phyloP scores from a whole-genome alignment of 176 grass and related monocot genomes.

The Aegilops speltoides region DNA sequence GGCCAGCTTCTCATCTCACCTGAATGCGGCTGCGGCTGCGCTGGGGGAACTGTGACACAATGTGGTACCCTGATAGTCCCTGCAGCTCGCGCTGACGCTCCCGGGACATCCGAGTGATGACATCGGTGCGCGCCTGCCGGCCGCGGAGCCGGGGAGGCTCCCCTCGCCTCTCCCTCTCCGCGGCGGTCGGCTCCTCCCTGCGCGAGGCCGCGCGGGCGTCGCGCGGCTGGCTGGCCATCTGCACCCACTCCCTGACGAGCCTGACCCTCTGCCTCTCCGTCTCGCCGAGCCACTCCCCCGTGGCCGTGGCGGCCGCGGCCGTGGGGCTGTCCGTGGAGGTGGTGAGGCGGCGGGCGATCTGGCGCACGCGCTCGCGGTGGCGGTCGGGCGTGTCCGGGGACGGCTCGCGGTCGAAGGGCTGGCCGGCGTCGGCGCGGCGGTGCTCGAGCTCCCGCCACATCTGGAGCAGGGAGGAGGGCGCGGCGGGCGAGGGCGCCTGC shows the following conservation, averaged over 20 bases:
- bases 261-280: slow-evolving; percentile 85
- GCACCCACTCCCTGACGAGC: slow-evolving; percentile 90
- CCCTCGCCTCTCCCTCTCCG: slow-evolving; percentile 52
- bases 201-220: slow-evolving; percentile 35
- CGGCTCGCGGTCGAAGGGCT: slow-evolving; percentile 60
- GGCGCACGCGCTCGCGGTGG: slow-evolving; percentile 60
- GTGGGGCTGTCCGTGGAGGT: slow-evolving; percentile 34
- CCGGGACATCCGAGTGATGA: slow-evolving; percentile 72
- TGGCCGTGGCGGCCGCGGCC: slow-evolving; percentile 22
- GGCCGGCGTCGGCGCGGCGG: slow-evolving; percentile 38
- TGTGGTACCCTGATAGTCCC: slow-evolving; percentile 71
- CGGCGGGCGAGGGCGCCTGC: slow-evolving; percentile 35
- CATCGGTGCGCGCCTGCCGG: slow-evolving; percentile 77
- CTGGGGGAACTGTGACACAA: slow-evolving; percentile 69
- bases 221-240: slow-evolving; percentile 78
- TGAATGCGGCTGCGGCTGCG: slow-evolving; percentile 93
- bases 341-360: slow-evolving; percentile 59
- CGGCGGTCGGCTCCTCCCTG: slow-evolving; percentile 32
- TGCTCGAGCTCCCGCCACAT: slow-evolving; percentile 96
- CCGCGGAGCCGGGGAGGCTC: slow-evolving; percentile 71
- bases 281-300: slow-evolving; percentile 80
- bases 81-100: slow-evolving; percentile 94
- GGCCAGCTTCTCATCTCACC: slow-evolving; percentile 29
- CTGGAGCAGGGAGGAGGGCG: slow-evolving; percentile 66
- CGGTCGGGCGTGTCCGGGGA: slow-evolving; percentile 64